Base-by-base conservation (phyloP, 768 basidiomycete species). In the Boletus eberwhitei region DNA sequence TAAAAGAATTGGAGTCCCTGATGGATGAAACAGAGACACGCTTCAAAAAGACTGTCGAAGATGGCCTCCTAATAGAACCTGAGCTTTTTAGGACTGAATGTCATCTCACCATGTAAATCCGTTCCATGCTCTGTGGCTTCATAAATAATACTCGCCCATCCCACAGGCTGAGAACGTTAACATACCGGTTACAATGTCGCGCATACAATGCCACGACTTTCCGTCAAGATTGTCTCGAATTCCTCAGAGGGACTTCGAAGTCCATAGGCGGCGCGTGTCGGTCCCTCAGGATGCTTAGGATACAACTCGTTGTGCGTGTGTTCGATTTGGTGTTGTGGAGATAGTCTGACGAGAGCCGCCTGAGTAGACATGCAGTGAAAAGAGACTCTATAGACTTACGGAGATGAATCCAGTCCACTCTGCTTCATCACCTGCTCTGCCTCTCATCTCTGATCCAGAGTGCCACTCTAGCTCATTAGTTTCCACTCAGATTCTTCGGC, bases 41-140 rank as follows among this genome's bases (percentile, higher is more conserved):
- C 17, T 52, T 60, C 26, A 40, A 32, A 1, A 41, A 51, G n/a
- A 29, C 46, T 19, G 12, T 55, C 12, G 58, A 60, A 39, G 59
- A 45, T 1, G 59, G 54, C 8, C 38, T 49, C 13, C 22, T 60
- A 14, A 48, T 8, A 7, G 59, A 60, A 16, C 48, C 16, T 2
- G 17, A 2, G 0, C 24, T 55, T 9, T n/a, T 56, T 31, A 11
- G 0, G 29, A 55, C 42, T 7, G 31, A 40, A 22, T 19, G 14
- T n/a, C 46, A 22, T 29, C 53, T 55, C 0, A 17, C 14, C 21
- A 46, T 6, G 58, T 38, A 19, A 48, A 11, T 21, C 11, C 8
- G 2, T n/a, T 17, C 5, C 21, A 13, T 21, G 5, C 2, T 21
- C 22, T 13, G 21, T 34, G 13, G 9, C 4, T 26, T 12, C 16